phyloP scores from a whole-genome alignment of 2,329 filamentous ascomycete species.

The Aspergillus aculeatinus region DNA sequence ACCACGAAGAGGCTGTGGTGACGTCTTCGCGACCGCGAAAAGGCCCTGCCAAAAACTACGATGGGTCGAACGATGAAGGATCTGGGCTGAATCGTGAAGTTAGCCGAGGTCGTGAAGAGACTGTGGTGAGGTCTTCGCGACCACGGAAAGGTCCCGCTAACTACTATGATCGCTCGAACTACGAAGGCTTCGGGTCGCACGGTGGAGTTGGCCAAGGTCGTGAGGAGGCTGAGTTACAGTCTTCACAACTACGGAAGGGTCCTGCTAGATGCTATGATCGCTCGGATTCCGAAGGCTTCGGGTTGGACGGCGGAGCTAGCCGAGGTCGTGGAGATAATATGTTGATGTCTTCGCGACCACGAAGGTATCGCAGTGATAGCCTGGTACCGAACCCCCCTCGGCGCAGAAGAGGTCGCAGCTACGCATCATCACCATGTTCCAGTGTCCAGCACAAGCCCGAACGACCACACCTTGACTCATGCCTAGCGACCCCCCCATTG shows the following conservation, averaged over 20 bases:
- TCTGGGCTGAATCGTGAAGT: no score
- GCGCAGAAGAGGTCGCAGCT: not conserved
- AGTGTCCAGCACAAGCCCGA: not conserved
- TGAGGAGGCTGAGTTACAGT: not conserved
- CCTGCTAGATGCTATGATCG: not conserved
- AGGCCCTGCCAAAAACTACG: not conserved
- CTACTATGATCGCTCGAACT: slow-evolving; percentile 29
- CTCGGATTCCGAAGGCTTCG: not conserved
- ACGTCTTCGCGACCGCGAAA: not conserved
- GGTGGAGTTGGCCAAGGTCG: slow-evolving; percentile 7
- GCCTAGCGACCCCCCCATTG: not conserved
- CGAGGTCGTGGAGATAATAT: not conserved
- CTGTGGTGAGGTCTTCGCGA: no score
- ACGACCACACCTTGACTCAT: not conserved
- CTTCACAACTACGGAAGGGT: not conserved
- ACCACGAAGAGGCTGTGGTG: not conserved
- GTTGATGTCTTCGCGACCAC: not conserved
- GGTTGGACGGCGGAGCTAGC: not conserved
- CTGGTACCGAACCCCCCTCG: not conserved
- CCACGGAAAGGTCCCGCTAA: slow-evolving; percentile 28
- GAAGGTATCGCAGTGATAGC: not conserved
- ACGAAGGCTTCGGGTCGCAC: slow-evolving; percentile 18
- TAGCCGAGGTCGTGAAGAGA: no score
- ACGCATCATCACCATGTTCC: not conserved
- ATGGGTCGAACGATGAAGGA: not conserved